Evolutionary conservation across 2,329 filamentous ascomycete genomes (phyloP).

Genomic region (Sporothrix luriei): DNA sequence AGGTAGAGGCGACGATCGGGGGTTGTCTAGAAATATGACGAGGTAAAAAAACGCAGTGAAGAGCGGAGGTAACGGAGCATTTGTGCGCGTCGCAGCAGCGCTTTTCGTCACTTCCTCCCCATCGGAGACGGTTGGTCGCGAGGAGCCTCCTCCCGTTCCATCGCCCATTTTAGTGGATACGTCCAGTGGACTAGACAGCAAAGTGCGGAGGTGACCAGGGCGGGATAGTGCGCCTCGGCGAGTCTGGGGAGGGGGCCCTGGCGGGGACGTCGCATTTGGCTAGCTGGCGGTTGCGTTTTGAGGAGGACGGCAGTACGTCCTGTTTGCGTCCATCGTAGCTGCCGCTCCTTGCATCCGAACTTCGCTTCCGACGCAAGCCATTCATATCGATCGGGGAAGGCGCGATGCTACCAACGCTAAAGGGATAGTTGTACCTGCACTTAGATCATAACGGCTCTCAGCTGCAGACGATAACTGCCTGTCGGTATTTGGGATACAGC

Average conservation of each 20-base stretch:
- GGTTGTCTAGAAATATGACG: not conserved
- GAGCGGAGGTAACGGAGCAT: not conserved
- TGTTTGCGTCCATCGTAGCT: not conserved
- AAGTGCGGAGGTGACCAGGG: slow-evolving; percentile 21
- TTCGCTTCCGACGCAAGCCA: not conserved
- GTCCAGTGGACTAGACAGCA: not conserved
- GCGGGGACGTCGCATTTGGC: not conserved
- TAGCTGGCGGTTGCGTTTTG: not conserved
- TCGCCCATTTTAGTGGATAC: not conserved
- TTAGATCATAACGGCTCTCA: not conserved
- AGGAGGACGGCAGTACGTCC: not conserved
- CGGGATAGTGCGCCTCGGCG: slow-evolving; percentile 26
- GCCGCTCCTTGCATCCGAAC: slow-evolving; percentile 12
- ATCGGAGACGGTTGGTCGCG: not conserved
- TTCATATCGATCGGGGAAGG: not conserved
- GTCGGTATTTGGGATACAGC: not conserved
- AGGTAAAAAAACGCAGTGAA: not conserved
- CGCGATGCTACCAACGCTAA: not conserved
- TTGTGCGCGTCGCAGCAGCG: not conserved
- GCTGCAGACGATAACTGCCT: not conserved
- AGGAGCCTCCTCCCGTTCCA: not conserved
- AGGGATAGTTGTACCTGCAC: too few relatives aligned
- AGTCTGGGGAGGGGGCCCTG: not conserved
- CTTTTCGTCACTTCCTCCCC: slow-evolving; percentile 10
- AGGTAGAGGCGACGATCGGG: not conserved